phyloP scores from a whole-genome alignment of 257 asterid genomes.

The Nicotiana otophora region DNA sequence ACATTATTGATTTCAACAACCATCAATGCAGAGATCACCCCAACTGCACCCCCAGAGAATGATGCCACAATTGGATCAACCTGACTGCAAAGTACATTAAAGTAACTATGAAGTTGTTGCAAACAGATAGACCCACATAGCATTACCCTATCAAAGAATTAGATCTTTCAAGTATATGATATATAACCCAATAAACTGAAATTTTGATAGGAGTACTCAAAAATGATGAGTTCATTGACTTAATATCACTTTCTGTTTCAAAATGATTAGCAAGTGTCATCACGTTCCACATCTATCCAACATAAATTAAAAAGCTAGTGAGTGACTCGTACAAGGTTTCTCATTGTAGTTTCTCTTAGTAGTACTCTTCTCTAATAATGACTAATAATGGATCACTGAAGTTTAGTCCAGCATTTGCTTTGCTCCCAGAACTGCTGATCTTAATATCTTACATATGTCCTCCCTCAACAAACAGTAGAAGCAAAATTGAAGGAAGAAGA shows the following conservation, averaged over 20 bases:
- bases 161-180: background rate
- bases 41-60: constrained; percentile 97
- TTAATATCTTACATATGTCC: background rate
- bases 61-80: constrained; percentile 99
- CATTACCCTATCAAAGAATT: background rate
- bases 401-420: background rate
- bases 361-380: background rate
- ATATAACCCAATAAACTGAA: background rate
- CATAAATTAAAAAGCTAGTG: background rate
- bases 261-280: background rate
- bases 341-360: background rate
- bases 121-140: background rate
- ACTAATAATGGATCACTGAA: background rate
- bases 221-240: background rate
- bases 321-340: background rate
- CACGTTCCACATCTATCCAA: background rate
- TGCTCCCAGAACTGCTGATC: background rate
- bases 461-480: background rate
- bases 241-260: background rate
- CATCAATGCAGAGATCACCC: constrained; percentile 96
- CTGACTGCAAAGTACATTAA: constrained; percentile 36
- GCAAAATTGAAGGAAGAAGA: background rate
- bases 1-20: constrained; percentile 96
- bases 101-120: background rate
- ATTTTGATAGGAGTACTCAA: background rate